Evolutionary conservation across 75 land plant genomes (phyloP).

Genomic region (Pinus albicaulis): DNA sequence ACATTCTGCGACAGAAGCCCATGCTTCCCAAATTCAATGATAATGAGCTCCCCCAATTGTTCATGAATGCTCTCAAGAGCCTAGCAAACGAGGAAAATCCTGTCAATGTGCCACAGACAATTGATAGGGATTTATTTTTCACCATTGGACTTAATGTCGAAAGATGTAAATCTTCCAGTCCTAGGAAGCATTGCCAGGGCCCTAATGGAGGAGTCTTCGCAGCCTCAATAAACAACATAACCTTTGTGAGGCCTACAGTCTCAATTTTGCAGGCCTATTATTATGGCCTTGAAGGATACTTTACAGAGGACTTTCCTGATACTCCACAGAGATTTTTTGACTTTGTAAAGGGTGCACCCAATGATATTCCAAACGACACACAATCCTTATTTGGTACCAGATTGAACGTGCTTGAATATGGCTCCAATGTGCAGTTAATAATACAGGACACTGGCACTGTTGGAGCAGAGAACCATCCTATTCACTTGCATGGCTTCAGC

Average conservation of each 20-base stretch:
- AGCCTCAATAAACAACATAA: constrained; percentile 56
- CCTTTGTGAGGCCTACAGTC: constrained; percentile 37
- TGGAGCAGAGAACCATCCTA: constrained; percentile 24
- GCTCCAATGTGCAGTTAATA: constrained; percentile 19
- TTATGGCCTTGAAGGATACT: constrained; percentile 5
- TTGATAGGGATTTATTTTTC: constrained; percentile 15
- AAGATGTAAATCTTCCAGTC: constrained; percentile 4
- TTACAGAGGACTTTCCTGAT: constrained; percentile 21
- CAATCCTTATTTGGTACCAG: constrained; percentile 5
- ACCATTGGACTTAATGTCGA: constrained; percentile 6
- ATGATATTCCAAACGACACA: neutral
- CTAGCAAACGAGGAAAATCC: constrained; percentile 7
- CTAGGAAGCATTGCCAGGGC: constrained; percentile 25
- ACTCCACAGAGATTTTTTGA: constrained; percentile 1
- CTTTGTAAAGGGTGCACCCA: neutral
- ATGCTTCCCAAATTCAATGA: constrained; percentile 30
- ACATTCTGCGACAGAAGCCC: constrained; percentile 7
- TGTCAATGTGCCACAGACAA: constrained; percentile 4
- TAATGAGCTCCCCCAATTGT: constrained; percentile 6
- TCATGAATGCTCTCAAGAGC: constrained; percentile 19
- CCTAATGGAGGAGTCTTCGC: constrained; percentile 24
- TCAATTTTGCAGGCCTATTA: constrained; percentile 58
- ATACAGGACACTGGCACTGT: constrained; percentile 26
- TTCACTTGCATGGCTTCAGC: constrained; percentile 37
- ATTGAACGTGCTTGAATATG: constrained; percentile 7